Base-by-base conservation (phyloP, 2,329 filamentous ascomycete genomes). In the Gliomastix tumulicola region DNA sequence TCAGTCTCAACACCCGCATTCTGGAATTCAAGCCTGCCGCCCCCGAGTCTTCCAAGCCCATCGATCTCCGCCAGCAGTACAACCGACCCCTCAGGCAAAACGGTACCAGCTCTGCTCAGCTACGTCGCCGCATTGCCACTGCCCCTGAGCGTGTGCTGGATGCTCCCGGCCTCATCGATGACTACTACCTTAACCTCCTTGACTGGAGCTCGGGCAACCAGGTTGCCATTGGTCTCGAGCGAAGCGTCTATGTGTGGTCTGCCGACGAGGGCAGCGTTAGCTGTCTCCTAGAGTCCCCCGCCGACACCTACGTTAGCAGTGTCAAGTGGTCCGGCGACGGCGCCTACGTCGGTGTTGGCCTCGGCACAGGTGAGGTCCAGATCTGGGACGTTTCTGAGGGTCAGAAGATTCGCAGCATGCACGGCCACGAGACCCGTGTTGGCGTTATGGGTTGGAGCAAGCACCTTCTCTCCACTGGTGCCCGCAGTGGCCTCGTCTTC, bases 371-470 rank as follows among this genome's bases (percentile, higher is more conserved):
- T 41, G 92, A 98, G 62, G 88, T 98, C 25, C 92, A 98, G 68
- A 98, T 98, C 66, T 98, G 92, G 90, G 92, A 97, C 53, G 90
- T 96, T 20, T 85, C 94, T 51, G 92, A 98, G 62, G 80, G 84
- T 43, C 83, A 81, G 55, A 97, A 97, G 76, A 83, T 98, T 41
- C 89, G 92, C 60, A 96, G 88, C 73, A 98, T 98, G 92, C 85
- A 88, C 58, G 92, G 92, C 42, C 92, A 98, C 57, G 90, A 97
- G 55, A 90, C 88, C 27, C 89, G 92, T 38, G 90, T 98, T 45
- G 88, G 89, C 56, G 90, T 95, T 46, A 96, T 97, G 89, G 88
- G 89, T 55, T 98, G 92, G 92, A 95, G 88, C 74, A 97, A 97
- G 77, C 92, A 97, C 66, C 79, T 94, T 40, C 76, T 98, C 36